Evolutionary conservation across 208 protist genomes (phyloP), one percentile per base, ranked within the genome.

Genomic region (Acanthamoeba healyi): DNA sequence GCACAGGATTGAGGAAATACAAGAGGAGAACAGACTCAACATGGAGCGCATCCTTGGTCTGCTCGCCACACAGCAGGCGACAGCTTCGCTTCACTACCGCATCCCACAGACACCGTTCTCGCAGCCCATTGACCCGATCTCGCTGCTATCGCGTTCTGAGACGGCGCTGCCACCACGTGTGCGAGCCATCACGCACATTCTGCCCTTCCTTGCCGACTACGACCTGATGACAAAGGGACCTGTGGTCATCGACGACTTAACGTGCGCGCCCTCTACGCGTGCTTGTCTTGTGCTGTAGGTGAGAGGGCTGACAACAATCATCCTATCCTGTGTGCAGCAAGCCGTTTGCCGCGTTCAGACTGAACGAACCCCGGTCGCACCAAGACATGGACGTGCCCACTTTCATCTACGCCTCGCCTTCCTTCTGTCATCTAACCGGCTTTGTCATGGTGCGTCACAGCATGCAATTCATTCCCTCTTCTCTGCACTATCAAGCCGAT

Each of bases 131-230:
- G 36, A 79, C 17, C 67, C 67, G 17, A 10, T n/a, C 7, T 61
- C 54, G 54, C 54, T 79, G 1, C 26, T 36, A 19, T 12, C 67
- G 38, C 10, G 9, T 6, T 29, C 67, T 0, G 22, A 34, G 2
- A 72, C 54, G 67, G 58, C 6, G 14, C 24, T 67, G 58, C 38
- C 67, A 15, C 34, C 67, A 0, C 34, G 9, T 14, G 22, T 46
- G 67, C 36, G 22, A 14, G 67, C 67, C 32, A 29, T 44, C 32
- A 44, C 19, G 0, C 67, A 79, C 36, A 44, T 79, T 4, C 67
- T 79, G 38, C 67, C 67, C 32, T 79, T 79, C 38, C 36, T 79
- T 10, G 36, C 36, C 67, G 67, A 79, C 38, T 79, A 79, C 38
- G 67, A 79, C 67, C 36, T 79, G 67, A 2, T 17, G 67, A 24